These are phyloP conservation scores for Musa acuminata DNA, from an alignment of 176 grass and related monocot genomes.

Conservation along the genomic window DNA sequence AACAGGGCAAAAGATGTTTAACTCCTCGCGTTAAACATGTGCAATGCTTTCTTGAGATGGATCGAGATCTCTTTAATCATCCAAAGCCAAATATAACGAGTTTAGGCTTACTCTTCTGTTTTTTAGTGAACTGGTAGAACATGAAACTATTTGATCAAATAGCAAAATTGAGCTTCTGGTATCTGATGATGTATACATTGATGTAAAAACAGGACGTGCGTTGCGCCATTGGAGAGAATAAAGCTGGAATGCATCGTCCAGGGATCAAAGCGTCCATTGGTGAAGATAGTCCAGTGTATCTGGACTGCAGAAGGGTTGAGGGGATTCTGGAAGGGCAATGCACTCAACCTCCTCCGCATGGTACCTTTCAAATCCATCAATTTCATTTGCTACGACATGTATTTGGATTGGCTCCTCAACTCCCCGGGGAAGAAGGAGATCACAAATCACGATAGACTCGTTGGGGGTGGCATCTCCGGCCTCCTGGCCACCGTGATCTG, in stretches of 20 bases:
- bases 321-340: slow-evolving; percentile 27
- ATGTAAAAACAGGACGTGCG: slow-evolving; percentile 16
- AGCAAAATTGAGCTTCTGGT: neutral
- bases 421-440: slow-evolving; percentile 2
- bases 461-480: slow-evolving; percentile 18
- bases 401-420: slow-evolving; percentile 14
- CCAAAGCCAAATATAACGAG: too few relatives aligned
- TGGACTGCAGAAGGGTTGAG: slow-evolving; percentile 19
- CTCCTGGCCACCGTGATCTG: slow-evolving; percentile 9
- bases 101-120: too few relatives aligned
- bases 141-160: neutral
- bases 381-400: slow-evolving; percentile 27
- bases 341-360: slow-evolving; percentile 21
- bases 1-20: too few relatives aligned
- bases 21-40: too few relatives aligned
- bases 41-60: too few relatives aligned
- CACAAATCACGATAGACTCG: slow-evolving; percentile 21
- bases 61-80: too few relatives aligned
- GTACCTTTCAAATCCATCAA: slow-evolving; percentile 27
- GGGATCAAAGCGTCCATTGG: slow-evolving; percentile 4
- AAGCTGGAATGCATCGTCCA: slow-evolving; percentile 19
- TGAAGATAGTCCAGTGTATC: slow-evolving; percentile 8
- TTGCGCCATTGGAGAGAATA: slow-evolving; percentile 23
- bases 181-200: neutral
- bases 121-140: too few relatives aligned